These are phyloP conservation scores for Stropharia rugosoannulata DNA, from an alignment of 768 basidiomycete genomes.

Conservation along the genomic window DNA sequence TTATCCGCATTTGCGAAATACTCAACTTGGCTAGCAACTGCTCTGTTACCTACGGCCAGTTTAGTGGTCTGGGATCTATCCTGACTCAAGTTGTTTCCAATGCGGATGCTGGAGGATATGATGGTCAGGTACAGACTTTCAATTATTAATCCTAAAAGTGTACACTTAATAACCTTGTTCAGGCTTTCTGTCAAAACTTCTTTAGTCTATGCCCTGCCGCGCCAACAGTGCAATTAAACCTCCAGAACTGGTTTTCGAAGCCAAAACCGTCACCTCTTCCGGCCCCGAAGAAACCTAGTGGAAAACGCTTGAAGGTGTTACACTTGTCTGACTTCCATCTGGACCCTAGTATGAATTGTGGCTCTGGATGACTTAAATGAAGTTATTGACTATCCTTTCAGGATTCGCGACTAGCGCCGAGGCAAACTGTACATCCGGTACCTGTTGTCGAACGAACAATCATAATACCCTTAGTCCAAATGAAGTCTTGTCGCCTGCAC, in stretches of 20 bases:
- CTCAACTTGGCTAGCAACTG: constrained; percentile 54
- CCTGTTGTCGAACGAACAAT: constrained; percentile 63
- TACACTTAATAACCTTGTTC: neutral
- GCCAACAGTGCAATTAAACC: constrained; percentile 57
- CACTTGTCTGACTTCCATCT: constrained; percentile 80
- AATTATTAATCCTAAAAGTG: neutral
- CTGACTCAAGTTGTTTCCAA: constrained; percentile 72
- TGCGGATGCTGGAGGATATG: constrained; percentile 69
- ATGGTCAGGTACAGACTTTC: constrained; percentile 56
- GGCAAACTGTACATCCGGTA: constrained; percentile 65
- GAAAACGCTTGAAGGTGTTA: constrained; percentile 66
- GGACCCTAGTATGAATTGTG: constrained; percentile 55
- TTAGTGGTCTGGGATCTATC: constrained; percentile 50
- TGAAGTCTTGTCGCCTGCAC: constrained; percentile 52
- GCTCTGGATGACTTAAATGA: neutral
- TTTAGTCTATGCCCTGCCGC: constrained; percentile 54
- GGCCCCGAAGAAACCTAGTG: constrained; percentile 54
- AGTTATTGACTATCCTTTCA: constrained; percentile 20
- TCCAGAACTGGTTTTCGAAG: constrained; percentile 71
- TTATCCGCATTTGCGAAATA: constrained; percentile 58
- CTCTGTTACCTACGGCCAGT: constrained; percentile 42
- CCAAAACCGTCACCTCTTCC: constrained; percentile 73
- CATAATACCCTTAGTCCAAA: constrained; percentile 52
- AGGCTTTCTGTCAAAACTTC: constrained; percentile 62
- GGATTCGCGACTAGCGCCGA: constrained; percentile 71